Base-by-base conservation (phyloP, 495 filamentous ascomycete species). In the Penicillium silybi region DNA sequence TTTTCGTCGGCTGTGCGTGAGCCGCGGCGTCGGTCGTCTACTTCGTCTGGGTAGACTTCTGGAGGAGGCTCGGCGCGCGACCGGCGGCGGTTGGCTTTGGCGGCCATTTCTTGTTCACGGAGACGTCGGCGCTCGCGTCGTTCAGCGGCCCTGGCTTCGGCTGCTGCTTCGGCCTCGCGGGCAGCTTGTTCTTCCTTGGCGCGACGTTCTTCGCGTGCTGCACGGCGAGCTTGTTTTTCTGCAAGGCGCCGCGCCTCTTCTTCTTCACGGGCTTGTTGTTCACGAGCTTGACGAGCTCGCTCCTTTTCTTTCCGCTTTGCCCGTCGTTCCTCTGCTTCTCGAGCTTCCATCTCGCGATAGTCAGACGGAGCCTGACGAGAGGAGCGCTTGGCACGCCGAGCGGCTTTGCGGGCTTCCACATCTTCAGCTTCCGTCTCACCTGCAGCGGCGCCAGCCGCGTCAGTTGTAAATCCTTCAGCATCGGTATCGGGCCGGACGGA, bases 351-450 rank as follows among this genome's bases (percentile, higher is more conserved):
- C 27, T 72, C 73, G n/a, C 64, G 70, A 10, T 54, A 52, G 37
- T 72, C 74, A 22, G 61, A 62, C 3, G 67, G 64, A 3, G 62
- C 68, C 23, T 73, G 64, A 47, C 70, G 65, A 27, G 71, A 62
- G 25, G 65, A 63, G 53, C 69, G 72, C 22, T 68, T 69, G 3
- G 70, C 66, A 20, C 69, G 64, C 6, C 76, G 64, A 64, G 79
- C 68, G 66, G 80, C 69, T 75, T 79, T 55, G 65, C 77, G 59
- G 70, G 68, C 59, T 65, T 79, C 75, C 65, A 56, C 65, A 70
- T 75, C 59, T 76, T 80, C 72, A 54, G 78, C 54, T 71, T 86
- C 68, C 64, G 69, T 66, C 9, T 71, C 69, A 11, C 58, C 64
- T n/a, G 53, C 66, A 11, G 52, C 59, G 9, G 58, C 63, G 9